Percentiles rank a stretch among this genome's conserved stretches.
Conservation (phyloP, 169 alveolate genomes). For the Cardiosporidium cionae region DNA sequence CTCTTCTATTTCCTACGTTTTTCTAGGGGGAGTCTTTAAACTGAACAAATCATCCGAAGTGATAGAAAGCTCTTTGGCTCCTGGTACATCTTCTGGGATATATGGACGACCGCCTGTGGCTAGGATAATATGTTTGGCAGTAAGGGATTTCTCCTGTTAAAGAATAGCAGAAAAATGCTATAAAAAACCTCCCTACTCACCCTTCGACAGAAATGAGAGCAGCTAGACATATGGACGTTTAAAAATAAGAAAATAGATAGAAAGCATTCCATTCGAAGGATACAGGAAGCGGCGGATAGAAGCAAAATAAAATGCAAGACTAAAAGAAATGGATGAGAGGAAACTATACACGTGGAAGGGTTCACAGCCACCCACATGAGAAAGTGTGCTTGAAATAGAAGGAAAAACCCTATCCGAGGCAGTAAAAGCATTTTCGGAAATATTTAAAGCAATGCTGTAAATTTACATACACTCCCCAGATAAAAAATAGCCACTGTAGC, state of each 20-base stretch:
- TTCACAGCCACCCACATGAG: background rate
- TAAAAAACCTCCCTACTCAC: background rate
- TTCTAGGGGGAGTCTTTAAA: constrained; percentile 79
- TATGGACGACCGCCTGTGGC: constrained; percentile 94
- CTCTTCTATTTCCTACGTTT: constrained; percentile 56
- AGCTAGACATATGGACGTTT: background rate
- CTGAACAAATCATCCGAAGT: constrained; percentile 94
- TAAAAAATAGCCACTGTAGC: too few species aligned
- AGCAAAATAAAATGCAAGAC: background rate
- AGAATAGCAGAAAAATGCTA: background rate
- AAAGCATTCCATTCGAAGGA: background rate
- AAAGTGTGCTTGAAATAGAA: background rate
- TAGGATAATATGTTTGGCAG: constrained; percentile 77
- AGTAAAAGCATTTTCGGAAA: too few species aligned
- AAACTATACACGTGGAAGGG: too few species aligned
- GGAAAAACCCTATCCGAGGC: too few species aligned
- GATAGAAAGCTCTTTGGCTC: constrained; percentile 79
- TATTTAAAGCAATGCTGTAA: too few species aligned
- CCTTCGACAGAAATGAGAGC: background rate
- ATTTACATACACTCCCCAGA: too few species aligned
- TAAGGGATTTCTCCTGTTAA: constrained; percentile 49
- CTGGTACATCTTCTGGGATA: constrained; percentile 76
- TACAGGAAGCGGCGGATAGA: background rate
- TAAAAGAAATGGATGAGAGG: background rate
- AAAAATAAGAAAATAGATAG: background rate